Conservation (phyloP, 768 basidiomycete species). For the Clathrus columnatus region DNA sequence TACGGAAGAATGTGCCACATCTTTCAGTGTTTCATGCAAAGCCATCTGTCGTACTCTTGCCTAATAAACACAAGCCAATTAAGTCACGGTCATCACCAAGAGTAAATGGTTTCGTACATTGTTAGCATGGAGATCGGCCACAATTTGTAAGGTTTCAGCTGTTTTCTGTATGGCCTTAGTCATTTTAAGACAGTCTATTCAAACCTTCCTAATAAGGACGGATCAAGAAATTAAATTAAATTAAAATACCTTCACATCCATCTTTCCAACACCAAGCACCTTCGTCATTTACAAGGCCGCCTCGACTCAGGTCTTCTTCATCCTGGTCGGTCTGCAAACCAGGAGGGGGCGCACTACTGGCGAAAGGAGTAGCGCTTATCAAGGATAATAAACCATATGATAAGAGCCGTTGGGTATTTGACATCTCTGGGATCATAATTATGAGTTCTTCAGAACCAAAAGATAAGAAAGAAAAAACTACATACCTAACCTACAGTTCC, state of each 20-base stretch:
- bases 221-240: background rate
- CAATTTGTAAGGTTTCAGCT: conserved; percentile 60
- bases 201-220: background rate
- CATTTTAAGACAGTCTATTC: conserved; percentile 61
- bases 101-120: conserved; percentile 42
- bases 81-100: background rate
- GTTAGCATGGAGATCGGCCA: conserved; percentile 73
- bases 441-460: no score
- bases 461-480: background rate
- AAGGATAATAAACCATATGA: conserved; percentile 68
- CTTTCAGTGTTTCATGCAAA: conserved; percentile 69
- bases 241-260: conserved; percentile 47
- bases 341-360: conserved; percentile 33
- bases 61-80: conserved; percentile 29
- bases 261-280: conserved; percentile 89
- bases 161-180: conserved; percentile 74
- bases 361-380: conserved; percentile 59
- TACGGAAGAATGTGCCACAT: conserved; percentile 65
- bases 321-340: conserved; percentile 35
- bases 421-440: conserved; percentile 49
- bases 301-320: conserved; percentile 23
- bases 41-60: conserved; percentile 63
- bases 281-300: conserved; percentile 56
- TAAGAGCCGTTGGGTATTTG: conserved; percentile 62
- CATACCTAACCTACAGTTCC: conserved; percentile 63